Conservation (phyloP, 2,329 filamentous ascomycete genomes). For the Cercospora berteroae region DNA sequence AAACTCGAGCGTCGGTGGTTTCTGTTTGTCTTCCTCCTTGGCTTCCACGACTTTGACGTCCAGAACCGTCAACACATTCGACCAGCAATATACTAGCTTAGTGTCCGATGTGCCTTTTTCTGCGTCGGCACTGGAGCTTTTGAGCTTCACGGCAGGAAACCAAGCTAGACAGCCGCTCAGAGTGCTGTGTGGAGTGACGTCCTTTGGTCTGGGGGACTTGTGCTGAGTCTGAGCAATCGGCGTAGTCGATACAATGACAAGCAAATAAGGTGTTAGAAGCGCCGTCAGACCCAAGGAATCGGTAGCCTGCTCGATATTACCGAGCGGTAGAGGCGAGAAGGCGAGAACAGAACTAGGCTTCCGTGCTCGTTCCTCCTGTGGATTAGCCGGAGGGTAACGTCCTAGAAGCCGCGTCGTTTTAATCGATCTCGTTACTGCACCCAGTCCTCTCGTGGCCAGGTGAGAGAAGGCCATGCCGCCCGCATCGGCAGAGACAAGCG, state of each 20-base stretch:
- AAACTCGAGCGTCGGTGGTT: slow-evolving; percentile 76
- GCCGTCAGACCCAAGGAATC: slow-evolving; percentile 89
- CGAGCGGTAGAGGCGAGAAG: slow-evolving; percentile 84
- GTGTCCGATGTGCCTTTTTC: slow-evolving; percentile 68
- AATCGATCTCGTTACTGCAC: slow-evolving; percentile 77
- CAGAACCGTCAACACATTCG: slow-evolving; percentile 89
- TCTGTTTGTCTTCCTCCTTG: slow-evolving; percentile 63
- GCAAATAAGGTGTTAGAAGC: slow-evolving; percentile 89
- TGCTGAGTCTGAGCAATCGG: slow-evolving; percentile 95
- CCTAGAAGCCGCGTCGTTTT: slow-evolving; percentile 89
- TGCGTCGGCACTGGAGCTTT: slow-evolving; percentile 58
- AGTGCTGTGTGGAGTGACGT: slow-evolving; percentile 82
- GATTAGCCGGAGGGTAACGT: slow-evolving; percentile 73
- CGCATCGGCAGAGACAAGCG: slow-evolving; percentile 91
- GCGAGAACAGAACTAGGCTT: slow-evolving; percentile 95
- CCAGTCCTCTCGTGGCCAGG: slow-evolving; percentile 85
- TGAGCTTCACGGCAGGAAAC: slow-evolving; percentile 94
- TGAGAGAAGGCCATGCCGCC: slow-evolving; percentile 98
- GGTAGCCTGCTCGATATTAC: slow-evolving; percentile 87
- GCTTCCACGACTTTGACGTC: slow-evolving; percentile 73
- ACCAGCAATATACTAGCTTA: slow-evolving; percentile 97
- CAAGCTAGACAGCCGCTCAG: slow-evolving; percentile 93
- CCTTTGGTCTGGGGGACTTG: slow-evolving; percentile 87
- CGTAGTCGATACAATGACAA: slow-evolving; percentile 96
- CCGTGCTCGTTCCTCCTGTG: slow-evolving; percentile 62